A percentile compares a stretch with the other conserved stretches of the same genome.
phyloP scores from a whole-genome alignment of 2,329 filamentous ascomycete genomes.

The Hymenoscyphus occultus region DNA sequence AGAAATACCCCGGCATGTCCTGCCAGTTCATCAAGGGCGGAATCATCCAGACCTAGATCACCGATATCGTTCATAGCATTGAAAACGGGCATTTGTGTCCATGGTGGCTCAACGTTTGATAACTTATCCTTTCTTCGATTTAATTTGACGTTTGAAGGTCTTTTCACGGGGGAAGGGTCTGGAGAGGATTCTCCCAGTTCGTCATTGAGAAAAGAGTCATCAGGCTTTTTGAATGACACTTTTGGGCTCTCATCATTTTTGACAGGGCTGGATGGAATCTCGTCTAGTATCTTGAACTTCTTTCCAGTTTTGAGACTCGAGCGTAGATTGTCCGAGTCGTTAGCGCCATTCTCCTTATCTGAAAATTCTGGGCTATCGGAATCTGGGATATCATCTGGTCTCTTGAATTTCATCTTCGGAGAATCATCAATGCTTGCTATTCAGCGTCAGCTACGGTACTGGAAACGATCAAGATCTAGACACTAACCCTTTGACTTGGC shows the following conservation, averaged over 20 bases:
- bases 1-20: conserved; percentile 13
- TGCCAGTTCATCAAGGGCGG: conserved; percentile 13
- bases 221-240: neutral
- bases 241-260: neutral
- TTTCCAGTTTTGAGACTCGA: neutral
- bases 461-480: neutral
- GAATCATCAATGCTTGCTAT: conserved; percentile 8
- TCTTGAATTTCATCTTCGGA: conserved; percentile 7
- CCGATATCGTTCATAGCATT: conserved; percentile 8
- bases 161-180: neutral
- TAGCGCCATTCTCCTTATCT: neutral
- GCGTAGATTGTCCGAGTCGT: neutral
- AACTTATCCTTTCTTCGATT: neutral
- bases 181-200: neutral
- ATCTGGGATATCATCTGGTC: neutral
- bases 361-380: neutral
- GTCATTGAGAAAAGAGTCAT: neutral
- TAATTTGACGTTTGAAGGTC: neutral
- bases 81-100: conserved; percentile 17
- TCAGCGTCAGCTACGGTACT: neutral
- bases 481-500: neutral
- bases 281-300: neutral
- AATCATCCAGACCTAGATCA: neutral
- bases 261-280: neutral
- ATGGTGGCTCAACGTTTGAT: conserved; percentile 5